These are phyloP conservation scores for Lathyrus sativus DNA, from an alignment of 306 rosid species.

Conservation along the genomic window DNA sequence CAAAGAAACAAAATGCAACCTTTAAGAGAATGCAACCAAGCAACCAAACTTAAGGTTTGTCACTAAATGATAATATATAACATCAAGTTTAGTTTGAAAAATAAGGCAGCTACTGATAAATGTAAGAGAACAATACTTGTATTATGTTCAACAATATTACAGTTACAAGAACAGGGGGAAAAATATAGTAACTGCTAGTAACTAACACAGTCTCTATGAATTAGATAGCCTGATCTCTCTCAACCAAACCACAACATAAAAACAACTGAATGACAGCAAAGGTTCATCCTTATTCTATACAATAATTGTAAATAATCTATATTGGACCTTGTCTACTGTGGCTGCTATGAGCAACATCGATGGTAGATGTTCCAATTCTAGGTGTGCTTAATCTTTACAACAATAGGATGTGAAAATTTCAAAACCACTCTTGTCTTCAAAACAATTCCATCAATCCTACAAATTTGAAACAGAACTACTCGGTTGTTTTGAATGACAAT, in stretches of 20 bases:
- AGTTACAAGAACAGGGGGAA: not conserved
- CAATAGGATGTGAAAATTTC: constrained; percentile 1
- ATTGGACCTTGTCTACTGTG: not conserved
- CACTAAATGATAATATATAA: not conserved
- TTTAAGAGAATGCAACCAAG: not conserved
- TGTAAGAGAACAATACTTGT: not conserved
- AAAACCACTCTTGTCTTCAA: not conserved
- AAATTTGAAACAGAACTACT: constrained; percentile 50
- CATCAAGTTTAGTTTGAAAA: constrained; percentile 7
- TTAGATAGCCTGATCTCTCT: not conserved
- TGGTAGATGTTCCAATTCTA: constrained; percentile 6
- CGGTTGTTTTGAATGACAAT: constrained; percentile 45
- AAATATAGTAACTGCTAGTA: not conserved
- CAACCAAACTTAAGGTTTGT: not conserved
- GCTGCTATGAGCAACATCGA: not conserved
- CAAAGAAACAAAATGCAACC: too few species aligned
- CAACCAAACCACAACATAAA: not conserved
- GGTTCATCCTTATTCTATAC: not conserved
- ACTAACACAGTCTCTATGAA: not conserved
- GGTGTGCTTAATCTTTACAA: constrained; percentile 21
- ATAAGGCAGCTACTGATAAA: not conserved
- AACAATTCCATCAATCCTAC: constrained; percentile 38
- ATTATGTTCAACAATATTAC: not conserved
- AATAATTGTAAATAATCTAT: not conserved
- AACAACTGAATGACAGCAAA: not conserved